These are phyloP conservation scores for Penicillium subrubescens DNA, from an alignment of 495 filamentous ascomycete genomes.

Conservation along the genomic window DNA sequence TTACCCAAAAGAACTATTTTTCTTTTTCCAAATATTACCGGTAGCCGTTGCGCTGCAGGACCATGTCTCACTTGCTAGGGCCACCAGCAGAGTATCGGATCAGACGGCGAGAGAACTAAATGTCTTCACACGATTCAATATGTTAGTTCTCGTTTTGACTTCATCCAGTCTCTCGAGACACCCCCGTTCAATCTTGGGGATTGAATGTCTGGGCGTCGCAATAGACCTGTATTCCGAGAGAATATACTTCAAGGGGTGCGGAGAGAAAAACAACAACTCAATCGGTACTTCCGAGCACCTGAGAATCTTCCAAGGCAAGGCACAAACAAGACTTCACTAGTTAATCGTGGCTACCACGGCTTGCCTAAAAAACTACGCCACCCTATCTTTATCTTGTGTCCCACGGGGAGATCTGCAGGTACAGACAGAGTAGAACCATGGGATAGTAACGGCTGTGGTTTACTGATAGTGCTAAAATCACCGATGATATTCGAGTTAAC, in stretches of 20 bases:
- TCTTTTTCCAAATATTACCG: too few relatives aligned
- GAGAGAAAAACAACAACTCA: background rate
- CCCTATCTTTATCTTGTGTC: constrained; percentile 9
- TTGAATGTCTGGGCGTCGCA: background rate
- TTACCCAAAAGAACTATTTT: too few relatives aligned
- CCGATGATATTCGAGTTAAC: constrained; percentile 3
- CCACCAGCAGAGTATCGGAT: background rate
- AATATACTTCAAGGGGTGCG: background rate
- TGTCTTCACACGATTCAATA: background rate
- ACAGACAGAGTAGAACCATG: background rate
- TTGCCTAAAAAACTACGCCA: constrained; percentile 5
- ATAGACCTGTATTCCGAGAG: background rate
- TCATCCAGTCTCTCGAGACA: background rate
- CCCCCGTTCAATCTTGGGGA: background rate
- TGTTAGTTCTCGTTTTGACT: background rate
- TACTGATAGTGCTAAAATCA: background rate
- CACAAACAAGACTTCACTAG: background rate
- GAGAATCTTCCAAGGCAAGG: background rate
- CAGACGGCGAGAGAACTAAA: background rate
- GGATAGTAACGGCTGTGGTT: background rate
- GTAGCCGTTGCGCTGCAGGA: too few relatives aligned
- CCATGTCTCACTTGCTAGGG: constrained; percentile 11
- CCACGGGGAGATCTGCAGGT: background rate
- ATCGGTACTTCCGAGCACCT: background rate
- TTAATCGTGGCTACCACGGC: background rate